Evolutionary conservation across 306 rosid genomes (phyloP).

Genomic region (Rosa persica): DNA sequence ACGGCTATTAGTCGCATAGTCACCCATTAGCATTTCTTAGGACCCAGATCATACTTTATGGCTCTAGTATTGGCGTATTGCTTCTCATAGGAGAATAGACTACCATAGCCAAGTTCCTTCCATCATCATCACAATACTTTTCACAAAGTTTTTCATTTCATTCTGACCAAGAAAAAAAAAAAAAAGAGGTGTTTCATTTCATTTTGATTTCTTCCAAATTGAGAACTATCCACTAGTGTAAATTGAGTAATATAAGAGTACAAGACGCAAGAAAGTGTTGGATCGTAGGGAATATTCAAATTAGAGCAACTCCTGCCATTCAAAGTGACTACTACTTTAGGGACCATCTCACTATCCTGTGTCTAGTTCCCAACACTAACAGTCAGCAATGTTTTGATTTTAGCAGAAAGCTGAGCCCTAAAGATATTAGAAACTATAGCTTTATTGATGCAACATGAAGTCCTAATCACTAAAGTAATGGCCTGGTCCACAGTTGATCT

Average conservation of each 20-base stretch:
- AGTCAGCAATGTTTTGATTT: conserved; percentile 21
- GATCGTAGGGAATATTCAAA: conserved; percentile 1
- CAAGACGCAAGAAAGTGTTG: background rate
- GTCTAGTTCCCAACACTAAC: background rate
- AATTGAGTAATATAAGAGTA: background rate
- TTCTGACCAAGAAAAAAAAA: background rate
- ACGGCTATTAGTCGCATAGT: background rate
- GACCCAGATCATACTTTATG: background rate
- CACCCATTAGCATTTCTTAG: background rate
- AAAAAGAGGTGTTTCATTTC: background rate
- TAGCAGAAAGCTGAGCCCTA: conserved; percentile 31
- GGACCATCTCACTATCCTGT: background rate
- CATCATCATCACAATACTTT: background rate
- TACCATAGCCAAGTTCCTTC: background rate
- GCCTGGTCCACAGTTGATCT: conserved; percentile 9
- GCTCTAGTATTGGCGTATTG: background rate
- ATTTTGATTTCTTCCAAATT: background rate
- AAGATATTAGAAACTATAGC: conserved; percentile 35
- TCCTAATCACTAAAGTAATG: conserved; percentile 22
- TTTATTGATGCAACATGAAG: conserved; percentile 44
- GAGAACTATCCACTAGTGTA: conserved; percentile 10
- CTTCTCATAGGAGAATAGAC: background rate
- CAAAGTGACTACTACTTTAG: conserved; percentile 2
- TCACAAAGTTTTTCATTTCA: background rate
- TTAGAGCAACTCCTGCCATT: background rate